Base-by-base conservation (phyloP, 805 yeast genomes). In the Teunomyces stri region DNA sequence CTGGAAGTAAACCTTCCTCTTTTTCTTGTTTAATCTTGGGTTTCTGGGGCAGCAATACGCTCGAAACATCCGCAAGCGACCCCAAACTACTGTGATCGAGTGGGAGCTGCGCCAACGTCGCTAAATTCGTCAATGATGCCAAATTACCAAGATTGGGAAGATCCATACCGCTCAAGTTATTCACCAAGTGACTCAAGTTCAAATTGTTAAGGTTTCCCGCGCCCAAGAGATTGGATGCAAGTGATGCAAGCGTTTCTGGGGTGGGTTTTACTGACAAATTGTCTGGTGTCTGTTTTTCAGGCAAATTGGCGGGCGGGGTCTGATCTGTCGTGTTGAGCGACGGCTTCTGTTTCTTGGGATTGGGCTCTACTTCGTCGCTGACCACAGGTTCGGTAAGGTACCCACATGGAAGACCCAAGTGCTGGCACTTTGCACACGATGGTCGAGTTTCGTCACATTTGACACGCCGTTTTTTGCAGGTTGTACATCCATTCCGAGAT, bases 401-500 rank as follows among this genome's bases (percentile, higher is more conserved):
- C 2, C 85, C 78, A 67, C 98, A 91, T 22, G 79, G 84, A 30
- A 91, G 72, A 18, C 87, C 85, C 82, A 91, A 80, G 51, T 89
- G 84, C 42, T 73, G 67, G 66, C 98, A 91, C 66, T 89, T 89
- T 18, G 71, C 70, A 64, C 98, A 91, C 6, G 72, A 62, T 0
- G 97, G 97, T 50, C 82, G 85, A 0, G 72, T 70, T 64, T 92
- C 97, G 62, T 91, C 97, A 72, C 98, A 91, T 62, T 91, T 91
- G 35, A 92, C 97, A 44, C 97, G 74, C 57, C 98, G 78, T 53
- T 81, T 78, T 61, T 91, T 91, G 68, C 98, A 91, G 2, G 95
- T 87, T 34, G 83, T 79, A 68, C 98, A 91, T 0, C 98, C 98
- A 47, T 81, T 80, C 48, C 96, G 79, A 30, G 96, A 87, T 66